Base-by-base conservation (phyloP, 495 filamentous ascomycete species). In the Amphirosellinia nigrospora region DNA sequence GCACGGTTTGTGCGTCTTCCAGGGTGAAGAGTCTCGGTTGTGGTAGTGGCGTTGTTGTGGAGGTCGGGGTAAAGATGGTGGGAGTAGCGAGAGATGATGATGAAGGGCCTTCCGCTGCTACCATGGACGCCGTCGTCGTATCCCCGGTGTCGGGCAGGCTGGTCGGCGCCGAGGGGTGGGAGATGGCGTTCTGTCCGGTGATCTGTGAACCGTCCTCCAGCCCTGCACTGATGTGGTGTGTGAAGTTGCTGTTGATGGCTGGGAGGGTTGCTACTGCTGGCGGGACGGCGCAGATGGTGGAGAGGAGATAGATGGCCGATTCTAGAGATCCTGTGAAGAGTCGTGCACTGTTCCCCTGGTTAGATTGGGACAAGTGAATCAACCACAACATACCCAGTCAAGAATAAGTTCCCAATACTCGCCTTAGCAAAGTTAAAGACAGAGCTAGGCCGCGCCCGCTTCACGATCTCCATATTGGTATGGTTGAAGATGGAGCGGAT, bases 181-280 rank as follows among this genome's bases (percentile, higher is more conserved):
- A 93, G 77, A 98, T 98, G 74, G 90, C 89, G 79, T 97, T 97
- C 75, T 98, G 96, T 1, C 95, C 95, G 0, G 91, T 90, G 71
- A 98, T 96, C n/a, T 89, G 81, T 16, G 88, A 90, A 7, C 92
- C 92, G 77, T 98, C 85, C 52, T 82, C 84, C 0, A 98, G 84
- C 0, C 91, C 91, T 3, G 94, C 96, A 21, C 89, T 91, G 77
- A 98, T 98, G 79, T 98, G 95, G 74, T 96, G 91, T 3, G 93
- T 90, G 80, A 97, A 96, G 79, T 97, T 98, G 62, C 89, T 92
- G 82, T 97, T 95, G 75, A 98, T 93, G 26, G 93, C 93, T 0
- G 95, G 95, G 3, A 98, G 88, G 0, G 97, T 93, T 0, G 88
- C 84, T 46, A 96, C 88, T 64, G 90, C 86, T 6, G 87, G 82